Conservation (phyloP, 495 filamentous ascomycete species). For the Talaromyces trachyspermus region DNA sequence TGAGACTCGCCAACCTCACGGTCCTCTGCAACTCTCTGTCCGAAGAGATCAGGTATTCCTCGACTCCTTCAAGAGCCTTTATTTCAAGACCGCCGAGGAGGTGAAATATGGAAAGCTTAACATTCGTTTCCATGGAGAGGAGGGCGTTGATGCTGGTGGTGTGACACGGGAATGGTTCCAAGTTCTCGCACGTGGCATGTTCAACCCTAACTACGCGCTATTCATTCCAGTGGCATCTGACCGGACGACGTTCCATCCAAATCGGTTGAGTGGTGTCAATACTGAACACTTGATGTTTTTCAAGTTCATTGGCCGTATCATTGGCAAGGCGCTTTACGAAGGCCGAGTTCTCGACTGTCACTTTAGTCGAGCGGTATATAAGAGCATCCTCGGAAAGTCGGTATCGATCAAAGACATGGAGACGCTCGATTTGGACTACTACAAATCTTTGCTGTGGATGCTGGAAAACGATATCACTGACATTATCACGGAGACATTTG, state of each 20-base stretch:
- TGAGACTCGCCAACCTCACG: conserved; percentile 57
- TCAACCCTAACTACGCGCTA: conserved; percentile 94
- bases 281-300: conserved; percentile 96
- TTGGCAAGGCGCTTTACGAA: conserved; percentile 97
- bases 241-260: conserved; percentile 97
- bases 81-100: conserved; percentile 90
- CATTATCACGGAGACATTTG: conserved; percentile 95
- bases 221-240: conserved; percentile 97
- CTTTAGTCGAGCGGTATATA: conserved; percentile 98
- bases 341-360: conserved; percentile 94
- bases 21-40: conserved; percentile 78
- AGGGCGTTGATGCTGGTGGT: conserved; percentile 95
- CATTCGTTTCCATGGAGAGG: conserved; percentile 94
- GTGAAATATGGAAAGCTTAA: conserved; percentile 98
- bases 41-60: conserved; percentile 95
- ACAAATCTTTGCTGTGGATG: conserved; percentile 99
- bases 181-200: conserved; percentile 95
- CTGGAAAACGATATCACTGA: conserved; percentile 98
- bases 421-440: conserved; percentile 95
- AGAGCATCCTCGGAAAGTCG: conserved; percentile 85
- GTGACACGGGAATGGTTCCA: conserved; percentile 99
- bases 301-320: conserved; percentile 98
- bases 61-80: conserved; percentile 92
- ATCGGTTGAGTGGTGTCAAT: conserved; percentile 86
- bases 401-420: conserved; percentile 99